Conservation (phyloP, 345 rosid genomes). For the Pelargonium nanum region DNA sequence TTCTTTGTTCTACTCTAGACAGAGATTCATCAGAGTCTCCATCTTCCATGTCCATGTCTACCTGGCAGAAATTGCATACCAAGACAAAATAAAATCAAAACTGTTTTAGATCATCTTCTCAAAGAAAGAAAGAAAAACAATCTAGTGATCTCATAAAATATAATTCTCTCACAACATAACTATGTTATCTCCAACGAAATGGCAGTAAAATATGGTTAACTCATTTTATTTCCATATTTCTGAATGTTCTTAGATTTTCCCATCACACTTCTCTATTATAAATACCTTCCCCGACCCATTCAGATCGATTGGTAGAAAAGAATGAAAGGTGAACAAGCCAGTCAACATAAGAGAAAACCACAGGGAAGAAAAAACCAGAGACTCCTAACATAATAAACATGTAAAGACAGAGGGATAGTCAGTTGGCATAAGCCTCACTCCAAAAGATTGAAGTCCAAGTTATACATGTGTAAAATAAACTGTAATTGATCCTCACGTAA, state of each 20-base stretch:
- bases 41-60: conserved; percentile 96
- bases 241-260: neutral
- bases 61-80: conserved; percentile 35
- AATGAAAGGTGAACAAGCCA: neutral
- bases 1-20: conserved; percentile 30
- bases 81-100: neutral
- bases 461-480: neutral
- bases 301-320: neutral
- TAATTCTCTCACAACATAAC: too few relatives aligned
- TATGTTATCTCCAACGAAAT: too few relatives aligned
- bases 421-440: neutral
- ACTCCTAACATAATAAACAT: neutral
- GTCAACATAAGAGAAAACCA: neutral
- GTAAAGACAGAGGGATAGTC: neutral
- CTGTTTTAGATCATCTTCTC: neutral
- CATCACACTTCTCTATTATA: neutral
- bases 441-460: neutral
- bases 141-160: neutral
- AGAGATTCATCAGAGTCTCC: conserved; percentile 28
- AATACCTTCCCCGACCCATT: neutral
- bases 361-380: neutral
- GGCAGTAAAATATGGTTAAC: neutral
- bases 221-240: neutral
- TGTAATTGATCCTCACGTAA: neutral
- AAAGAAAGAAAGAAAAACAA: neutral